Evolutionary conservation across 257 asterid genomes (phyloP), one percentile per base, ranked within the genome.

Genomic region (Leptodermis oblonga): DNA sequence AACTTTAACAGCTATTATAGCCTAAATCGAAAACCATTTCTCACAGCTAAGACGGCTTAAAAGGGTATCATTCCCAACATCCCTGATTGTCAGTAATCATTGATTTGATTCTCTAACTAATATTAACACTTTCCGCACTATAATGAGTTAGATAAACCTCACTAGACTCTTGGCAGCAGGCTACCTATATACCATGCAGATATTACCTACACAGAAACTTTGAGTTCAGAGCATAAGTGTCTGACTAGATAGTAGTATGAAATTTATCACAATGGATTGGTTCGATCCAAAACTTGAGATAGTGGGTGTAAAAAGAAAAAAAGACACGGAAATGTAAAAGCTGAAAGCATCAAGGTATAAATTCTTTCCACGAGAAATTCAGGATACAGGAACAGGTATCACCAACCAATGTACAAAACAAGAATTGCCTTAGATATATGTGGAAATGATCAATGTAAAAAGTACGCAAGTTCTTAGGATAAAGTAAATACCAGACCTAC

Each of bases 401-500:
- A 48, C n/a, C 4, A 22, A 36, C 26, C 41, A 52, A 25, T 4
- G 53, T 23, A 63, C 22, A 63, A 20, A 62, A 37, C 10, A 17
- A 62, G 20, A 67, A 41, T 36, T 7, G 37, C 62, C 52, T 3
- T 4, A 51, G 45, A 28, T 22, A 56, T 58, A 1, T 59, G 30
- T 43, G 55, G 22, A 13, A 67, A 4, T 13, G 34, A 58, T 67
- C 18, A 11, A 23, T 56, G 63, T 58, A 8, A 66, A 37, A 56
- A 20, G 48, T 9, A 66, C 12, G n/a, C 55, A 23, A 46, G 41
- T 3, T 18, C 39, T 5, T 34, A 0, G 28, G 45, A 31, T 13
- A 54, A 55, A 30, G n/a, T 10, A 34, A 48, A 28, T 26, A 59
- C 43, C 53, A 55, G 55, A 65, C 45, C 52, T 71, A 76, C 49